These are phyloP conservation scores for Pouteria glomerata DNA, from an alignment of 148 eudicot genomes.

Conservation along the genomic window DNA sequence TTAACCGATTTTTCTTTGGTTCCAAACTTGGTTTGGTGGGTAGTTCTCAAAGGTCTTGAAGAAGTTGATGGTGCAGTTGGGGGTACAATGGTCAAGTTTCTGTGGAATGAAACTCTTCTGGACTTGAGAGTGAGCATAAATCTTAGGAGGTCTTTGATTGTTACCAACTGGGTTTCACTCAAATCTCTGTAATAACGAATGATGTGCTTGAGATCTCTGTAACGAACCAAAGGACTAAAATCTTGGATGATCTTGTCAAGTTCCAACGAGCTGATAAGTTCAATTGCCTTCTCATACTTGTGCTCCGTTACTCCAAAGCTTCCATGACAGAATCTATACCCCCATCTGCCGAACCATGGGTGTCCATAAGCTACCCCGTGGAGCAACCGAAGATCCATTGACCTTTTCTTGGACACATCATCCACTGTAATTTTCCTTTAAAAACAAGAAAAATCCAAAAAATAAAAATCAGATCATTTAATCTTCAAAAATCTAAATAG, in stretches of 20 bases:
- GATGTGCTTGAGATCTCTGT: conserved; percentile 30
- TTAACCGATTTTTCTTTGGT: conserved; percentile 34
- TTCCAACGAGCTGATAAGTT: conserved; percentile 46
- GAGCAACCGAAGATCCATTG: conserved; percentile 72
- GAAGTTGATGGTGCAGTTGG: background rate
- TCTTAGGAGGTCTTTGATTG: conserved; percentile 59
- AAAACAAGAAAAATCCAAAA: conserved; percentile 1
- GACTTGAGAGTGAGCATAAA: conserved; percentile 61
- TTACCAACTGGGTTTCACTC: conserved; percentile 50
- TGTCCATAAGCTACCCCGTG: conserved; percentile 75
- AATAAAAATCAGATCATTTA: background rate
- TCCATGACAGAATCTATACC: conserved; percentile 62
- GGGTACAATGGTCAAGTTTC: background rate
- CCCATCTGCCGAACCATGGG: conserved; percentile 93
- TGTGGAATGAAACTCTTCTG: conserved; percentile 13
- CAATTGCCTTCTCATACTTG: conserved; percentile 55
- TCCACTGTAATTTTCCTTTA: conserved; percentile 65
- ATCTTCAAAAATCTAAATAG: background rate
- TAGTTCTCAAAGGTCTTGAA: conserved; percentile 3
- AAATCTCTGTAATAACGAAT: conserved; percentile 47
- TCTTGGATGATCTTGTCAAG: conserved; percentile 41
- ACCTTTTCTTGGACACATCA: conserved; percentile 65
- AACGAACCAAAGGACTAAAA: conserved; percentile 12
- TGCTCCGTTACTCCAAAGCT: conserved; percentile 64
- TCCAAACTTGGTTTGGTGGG: background rate